Base-by-base conservation (phyloP, 768 basidiomycete genomes). In the Psilocybe subaeruginosa region DNA sequence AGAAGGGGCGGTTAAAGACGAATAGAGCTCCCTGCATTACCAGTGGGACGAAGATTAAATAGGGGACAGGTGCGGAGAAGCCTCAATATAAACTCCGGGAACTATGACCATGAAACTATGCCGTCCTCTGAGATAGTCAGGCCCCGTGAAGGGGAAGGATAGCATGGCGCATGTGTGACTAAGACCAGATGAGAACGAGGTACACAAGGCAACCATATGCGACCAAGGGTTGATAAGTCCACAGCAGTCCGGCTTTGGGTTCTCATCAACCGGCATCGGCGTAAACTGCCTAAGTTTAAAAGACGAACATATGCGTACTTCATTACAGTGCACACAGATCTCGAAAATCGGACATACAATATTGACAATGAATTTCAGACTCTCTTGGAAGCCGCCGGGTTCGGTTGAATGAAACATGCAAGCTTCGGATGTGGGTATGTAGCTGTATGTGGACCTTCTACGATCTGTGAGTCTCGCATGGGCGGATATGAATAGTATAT, bases 161-260 rank as follows among this genome's bases (percentile, higher is more conserved):
- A 45, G 47, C 49, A 43, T 29, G 59, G 56, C 47, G 54, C 63
- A 64, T 64, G 63, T 43, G 63, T 62, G 62, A 64, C 63, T 51
- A 41, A 53, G 56, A 60, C 65, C 53, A 45, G 63, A 56, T 64
- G 62, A 66, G 66, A 66, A 60, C 55, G 58, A 57, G 58, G 58
- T 54, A 60, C 66, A 54, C 19, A 37, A 27, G 54, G 31, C 43
- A 55, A 45, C 37, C 39, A 43, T 55, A 55, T 43, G 41, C 41
- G 41, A 43, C 41, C 41, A 43, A 43, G 41, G 41, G 41, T 11
- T 43, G 41, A 43, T 43, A 43, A 43, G 41, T 43, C 41, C 41
- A 43, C 14, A 16, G 41, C 41, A 43, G 41, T 43, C 41, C 41
- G 57, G 37, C 56, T 56, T 48, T 46, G 46, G 45, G 19, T 31